These are phyloP conservation scores for Xylaria bambusicola DNA, from an alignment of 495 filamentous ascomycete genomes.

Conservation along the genomic window DNA sequence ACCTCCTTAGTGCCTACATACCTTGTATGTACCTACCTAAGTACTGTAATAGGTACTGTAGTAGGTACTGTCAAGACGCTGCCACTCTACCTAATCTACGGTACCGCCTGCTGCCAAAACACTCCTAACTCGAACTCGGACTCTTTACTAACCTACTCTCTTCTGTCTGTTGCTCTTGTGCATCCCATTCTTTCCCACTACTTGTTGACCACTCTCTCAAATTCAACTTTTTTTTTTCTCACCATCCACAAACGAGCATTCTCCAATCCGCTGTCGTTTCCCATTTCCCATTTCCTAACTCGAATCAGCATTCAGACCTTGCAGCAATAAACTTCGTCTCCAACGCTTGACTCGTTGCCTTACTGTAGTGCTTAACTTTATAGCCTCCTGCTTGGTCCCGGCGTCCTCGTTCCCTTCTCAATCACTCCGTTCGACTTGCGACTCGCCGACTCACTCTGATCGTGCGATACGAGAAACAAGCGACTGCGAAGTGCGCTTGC, in stretches of 20 bases:
- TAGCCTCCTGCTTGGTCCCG: constrained; percentile 1
- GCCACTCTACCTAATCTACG: too few relatives aligned
- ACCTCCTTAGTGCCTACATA: too few relatives aligned
- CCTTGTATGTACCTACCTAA: not conserved
- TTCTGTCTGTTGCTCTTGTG: constrained; percentile 17
- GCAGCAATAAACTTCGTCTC: constrained; percentile 9
- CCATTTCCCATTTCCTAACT: not conserved
- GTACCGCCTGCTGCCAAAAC: constrained; percentile 12
- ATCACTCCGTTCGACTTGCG: constrained; percentile 25
- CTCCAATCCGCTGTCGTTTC: constrained; percentile 17
- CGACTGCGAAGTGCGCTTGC: constrained; percentile 6
- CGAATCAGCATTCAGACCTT: not conserved
- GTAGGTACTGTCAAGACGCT: too few relatives aligned
- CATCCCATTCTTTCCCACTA: constrained; percentile 2
- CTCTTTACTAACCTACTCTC: too few relatives aligned
- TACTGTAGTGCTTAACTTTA: too few relatives aligned
- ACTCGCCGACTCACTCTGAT: constrained; percentile 23
- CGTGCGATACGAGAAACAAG: constrained; percentile 2
- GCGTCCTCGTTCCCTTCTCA: constrained; percentile 8
- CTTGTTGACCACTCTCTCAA: not conserved
- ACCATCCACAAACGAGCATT: constrained; percentile 16
- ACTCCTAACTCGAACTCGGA: constrained; percentile 15
- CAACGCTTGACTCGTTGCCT: not conserved
- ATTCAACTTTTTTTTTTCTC: constrained; percentile 3
- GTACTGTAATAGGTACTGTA: not conserved